These are phyloP conservation scores for Verruconis gallopava DNA, from an alignment of 2,329 filamentous ascomycete species.

Conservation along the genomic window DNA sequence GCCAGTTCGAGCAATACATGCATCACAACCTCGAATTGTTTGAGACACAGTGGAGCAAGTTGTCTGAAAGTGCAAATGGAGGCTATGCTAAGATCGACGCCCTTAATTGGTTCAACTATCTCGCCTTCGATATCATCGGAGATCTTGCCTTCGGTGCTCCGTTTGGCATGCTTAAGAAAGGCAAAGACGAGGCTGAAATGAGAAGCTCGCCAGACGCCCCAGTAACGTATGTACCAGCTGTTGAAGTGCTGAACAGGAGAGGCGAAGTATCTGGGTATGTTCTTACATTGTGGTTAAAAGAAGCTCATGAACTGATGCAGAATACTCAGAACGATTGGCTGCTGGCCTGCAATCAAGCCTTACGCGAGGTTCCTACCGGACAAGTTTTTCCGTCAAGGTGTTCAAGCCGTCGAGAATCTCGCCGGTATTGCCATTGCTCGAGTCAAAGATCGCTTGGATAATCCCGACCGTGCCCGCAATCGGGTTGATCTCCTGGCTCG, in stretches of 20 bases:
- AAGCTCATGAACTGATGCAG: no score
- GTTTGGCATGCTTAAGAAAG: conserved; percentile 71
- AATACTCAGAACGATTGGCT: conserved; percentile 57
- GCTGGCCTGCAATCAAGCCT: conserved; percentile 59
- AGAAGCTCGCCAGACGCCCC: conserved; percentile 45
- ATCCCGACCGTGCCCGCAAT: conserved; percentile 39
- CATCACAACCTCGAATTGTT: conserved; percentile 65
- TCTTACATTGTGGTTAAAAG: neutral
- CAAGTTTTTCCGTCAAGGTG: conserved; percentile 63
- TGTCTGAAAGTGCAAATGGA: conserved; percentile 40
- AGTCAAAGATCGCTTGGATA: conserved; percentile 60
- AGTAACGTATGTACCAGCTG: conserved; percentile 60
- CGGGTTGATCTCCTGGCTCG: conserved; percentile 71
- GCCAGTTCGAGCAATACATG: conserved; percentile 82
- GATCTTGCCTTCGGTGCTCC: conserved; percentile 61
- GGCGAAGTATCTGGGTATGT: conserved; percentile 64
- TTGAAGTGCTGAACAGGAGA: conserved; percentile 77
- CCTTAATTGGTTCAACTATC: conserved; percentile 68
- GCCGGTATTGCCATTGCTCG: conserved; percentile 79
- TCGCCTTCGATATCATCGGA: conserved; percentile 47
- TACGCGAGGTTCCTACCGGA: conserved; percentile 72
- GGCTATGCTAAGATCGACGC: conserved; percentile 55
- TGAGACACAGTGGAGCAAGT: conserved; percentile 56
- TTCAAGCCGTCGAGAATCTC: conserved; percentile 63
- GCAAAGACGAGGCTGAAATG: conserved; percentile 65